Evolutionary conservation across 768 basidiomycete species (phyloP).

Genomic region (Hericium alpestre): DNA sequence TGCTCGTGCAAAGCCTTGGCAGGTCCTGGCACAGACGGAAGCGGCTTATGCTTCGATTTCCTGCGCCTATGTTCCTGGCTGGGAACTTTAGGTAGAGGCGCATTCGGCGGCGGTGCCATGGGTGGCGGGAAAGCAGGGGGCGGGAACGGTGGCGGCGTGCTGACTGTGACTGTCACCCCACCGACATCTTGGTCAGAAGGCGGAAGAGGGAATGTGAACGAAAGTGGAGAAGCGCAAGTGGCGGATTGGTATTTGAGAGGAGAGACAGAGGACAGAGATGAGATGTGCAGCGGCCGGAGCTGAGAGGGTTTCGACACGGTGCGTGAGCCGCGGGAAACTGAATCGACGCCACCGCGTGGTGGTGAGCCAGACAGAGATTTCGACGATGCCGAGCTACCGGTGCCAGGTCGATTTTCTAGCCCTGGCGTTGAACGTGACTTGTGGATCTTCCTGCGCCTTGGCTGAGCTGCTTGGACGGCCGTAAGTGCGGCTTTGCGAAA

Average conservation of each 20-base stretch:
- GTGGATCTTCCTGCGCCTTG: not conserved
- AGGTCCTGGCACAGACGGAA: not conserved
- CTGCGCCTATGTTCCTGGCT: not conserved
- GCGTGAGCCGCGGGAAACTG: not conserved
- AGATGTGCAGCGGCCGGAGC: not conserved
- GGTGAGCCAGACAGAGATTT: slow-evolving; percentile 3
- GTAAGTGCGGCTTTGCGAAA: slow-evolving; percentile 10
- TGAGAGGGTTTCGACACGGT: not conserved
- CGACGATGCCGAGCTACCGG: not conserved
- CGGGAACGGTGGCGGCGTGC: slow-evolving; percentile 1
- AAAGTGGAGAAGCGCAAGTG: slow-evolving; percentile 4
- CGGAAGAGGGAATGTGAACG: slow-evolving; percentile 10
- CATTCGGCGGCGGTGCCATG: not conserved
- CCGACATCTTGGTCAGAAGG: slow-evolving; percentile 1
- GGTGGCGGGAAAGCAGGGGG: slow-evolving; percentile 3
- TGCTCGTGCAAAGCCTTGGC: not conserved
- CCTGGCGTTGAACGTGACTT: slow-evolving; percentile 2
- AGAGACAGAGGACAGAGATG: not conserved
- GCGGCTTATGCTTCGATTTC: not conserved
- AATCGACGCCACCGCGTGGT: not conserved
- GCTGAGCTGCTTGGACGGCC: not conserved
- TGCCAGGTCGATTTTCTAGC: not conserved
- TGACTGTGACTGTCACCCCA: slow-evolving; percentile 5
- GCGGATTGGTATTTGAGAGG: not conserved
- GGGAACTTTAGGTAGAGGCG: not conserved